These are phyloP conservation scores for Candida sojae DNA, from an alignment of 1,139 yeast genomes.

Conservation along the genomic window DNA sequence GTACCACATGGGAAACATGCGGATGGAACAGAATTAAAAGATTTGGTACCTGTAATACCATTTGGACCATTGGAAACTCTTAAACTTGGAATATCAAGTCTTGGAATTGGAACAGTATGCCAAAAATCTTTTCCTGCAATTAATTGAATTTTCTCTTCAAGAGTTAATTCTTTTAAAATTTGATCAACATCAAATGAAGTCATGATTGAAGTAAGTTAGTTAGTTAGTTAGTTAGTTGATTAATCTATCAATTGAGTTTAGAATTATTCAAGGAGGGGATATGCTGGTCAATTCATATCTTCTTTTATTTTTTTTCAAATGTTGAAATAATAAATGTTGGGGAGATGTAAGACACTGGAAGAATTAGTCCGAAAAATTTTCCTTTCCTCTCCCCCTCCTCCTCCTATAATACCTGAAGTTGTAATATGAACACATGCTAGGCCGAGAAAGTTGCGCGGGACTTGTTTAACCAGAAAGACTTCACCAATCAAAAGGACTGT, in stretches of 20 bases:
- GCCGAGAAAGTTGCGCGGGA: too few species aligned
- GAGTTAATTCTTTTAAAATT: constrained; percentile 40
- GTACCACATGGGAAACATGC: constrained; percentile 42
- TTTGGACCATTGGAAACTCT: constrained; percentile 38
- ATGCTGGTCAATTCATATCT: background rate
- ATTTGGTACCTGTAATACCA: constrained; percentile 36
- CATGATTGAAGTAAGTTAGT: background rate
- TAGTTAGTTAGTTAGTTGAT: background rate
- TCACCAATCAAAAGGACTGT: too few species aligned
- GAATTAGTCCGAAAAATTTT: too few species aligned
- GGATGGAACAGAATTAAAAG: constrained; percentile 31
- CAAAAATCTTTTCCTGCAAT: constrained; percentile 54
- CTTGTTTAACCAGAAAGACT: too few species aligned
- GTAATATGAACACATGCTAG: too few species aligned
- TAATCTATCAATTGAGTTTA: background rate
- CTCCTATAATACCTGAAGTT: too few species aligned
- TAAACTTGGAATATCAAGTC: constrained; percentile 38
- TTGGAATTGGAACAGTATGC: constrained; percentile 52
- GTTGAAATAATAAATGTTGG: background rate
- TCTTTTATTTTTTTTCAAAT: background rate
- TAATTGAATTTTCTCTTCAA: constrained; percentile 49
- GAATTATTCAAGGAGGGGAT: background rate
- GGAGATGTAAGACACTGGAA: too few species aligned
- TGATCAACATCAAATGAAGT: constrained; percentile 42
- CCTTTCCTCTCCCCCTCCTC: too few species aligned